phyloP scores from a whole-genome alignment of 441 rosid genomes.

The Euphorbia schlechtendalii region DNA sequence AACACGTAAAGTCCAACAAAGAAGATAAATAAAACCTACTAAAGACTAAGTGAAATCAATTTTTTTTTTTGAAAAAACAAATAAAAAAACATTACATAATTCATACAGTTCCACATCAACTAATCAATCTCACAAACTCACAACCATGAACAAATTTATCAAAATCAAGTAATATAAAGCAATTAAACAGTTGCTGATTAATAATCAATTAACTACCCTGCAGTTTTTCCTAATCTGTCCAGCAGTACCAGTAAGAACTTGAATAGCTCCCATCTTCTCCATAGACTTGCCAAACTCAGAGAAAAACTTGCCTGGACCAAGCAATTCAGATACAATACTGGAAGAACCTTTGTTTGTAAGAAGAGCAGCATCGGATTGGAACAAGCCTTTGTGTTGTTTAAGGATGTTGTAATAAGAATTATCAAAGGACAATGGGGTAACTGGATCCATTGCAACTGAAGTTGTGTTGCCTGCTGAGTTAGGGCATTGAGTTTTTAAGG shows the following conservation, averaged over 20 bases:
- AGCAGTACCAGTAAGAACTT: slow-evolving; percentile 40
- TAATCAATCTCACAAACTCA: neutral
- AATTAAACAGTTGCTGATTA: neutral
- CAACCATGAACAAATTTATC: neutral
- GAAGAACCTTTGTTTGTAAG: slow-evolving; percentile 14
- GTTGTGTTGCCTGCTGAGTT: slow-evolving; percentile 26
- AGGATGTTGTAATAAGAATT: neutral
- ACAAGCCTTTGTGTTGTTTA: neutral
- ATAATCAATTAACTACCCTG: slow-evolving; percentile 22
- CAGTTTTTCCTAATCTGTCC: slow-evolving; percentile 57
- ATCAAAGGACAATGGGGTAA: slow-evolving; percentile 33
- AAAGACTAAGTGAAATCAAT: too few species aligned
- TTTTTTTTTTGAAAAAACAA: too few species aligned
- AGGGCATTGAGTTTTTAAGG: neutral
- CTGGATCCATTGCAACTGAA: slow-evolving; percentile 48
- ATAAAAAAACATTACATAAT: too few species aligned
- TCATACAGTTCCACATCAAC: too few species aligned
- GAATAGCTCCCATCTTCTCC: slow-evolving; percentile 54
- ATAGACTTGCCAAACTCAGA: slow-evolving; percentile 40
- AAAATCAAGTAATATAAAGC: too few species aligned
- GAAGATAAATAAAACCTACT: too few species aligned
- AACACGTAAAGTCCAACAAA: too few species aligned
- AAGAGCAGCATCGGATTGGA: neutral
- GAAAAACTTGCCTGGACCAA: slow-evolving; percentile 18
- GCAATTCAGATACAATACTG: slow-evolving; percentile 22